Evolutionary conservation across 257 asterid genomes (phyloP).

Genomic region (Solanum etuberosum): DNA sequence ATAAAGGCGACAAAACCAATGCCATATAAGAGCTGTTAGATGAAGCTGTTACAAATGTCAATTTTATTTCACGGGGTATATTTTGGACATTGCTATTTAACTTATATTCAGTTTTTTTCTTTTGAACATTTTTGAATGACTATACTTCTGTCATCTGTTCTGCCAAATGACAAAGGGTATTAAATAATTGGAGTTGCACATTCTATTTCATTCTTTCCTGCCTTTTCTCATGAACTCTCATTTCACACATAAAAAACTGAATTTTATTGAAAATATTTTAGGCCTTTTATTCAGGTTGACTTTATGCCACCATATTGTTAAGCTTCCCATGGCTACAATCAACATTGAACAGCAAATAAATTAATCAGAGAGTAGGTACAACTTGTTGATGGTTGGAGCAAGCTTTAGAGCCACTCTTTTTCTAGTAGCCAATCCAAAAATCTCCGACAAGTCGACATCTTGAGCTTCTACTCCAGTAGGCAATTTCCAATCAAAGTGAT

Average conservation of each 20-base stretch:
- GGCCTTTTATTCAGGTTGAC: background rate
- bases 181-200: background rate
- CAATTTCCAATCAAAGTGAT: slow-evolving; percentile 22
- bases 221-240: background rate
- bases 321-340: background rate
- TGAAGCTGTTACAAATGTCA: background rate
- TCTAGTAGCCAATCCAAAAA: slow-evolving; percentile 24
- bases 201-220: background rate
- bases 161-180: background rate
- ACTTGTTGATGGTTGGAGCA: slow-evolving; percentile 7
- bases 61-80: background rate
- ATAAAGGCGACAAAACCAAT: background rate
- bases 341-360: background rate
- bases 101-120: background rate
- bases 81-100: background rate
- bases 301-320: background rate
- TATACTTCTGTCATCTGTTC: background rate
- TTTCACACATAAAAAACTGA: background rate
- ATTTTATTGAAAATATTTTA: background rate
- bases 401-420: slow-evolving; percentile 16
- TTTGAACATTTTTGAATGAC: too few species aligned
- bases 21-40: background rate
- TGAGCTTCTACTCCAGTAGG: slow-evolving; percentile 8
- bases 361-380: background rate
- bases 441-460: slow-evolving; percentile 15